Percentiles rank a stretch among this genome's conserved stretches.
These are phyloP conservation scores for Kwoniella sp. DNA, from an alignment of 768 basidiomycete genomes.

Conservation along the genomic window DNA sequence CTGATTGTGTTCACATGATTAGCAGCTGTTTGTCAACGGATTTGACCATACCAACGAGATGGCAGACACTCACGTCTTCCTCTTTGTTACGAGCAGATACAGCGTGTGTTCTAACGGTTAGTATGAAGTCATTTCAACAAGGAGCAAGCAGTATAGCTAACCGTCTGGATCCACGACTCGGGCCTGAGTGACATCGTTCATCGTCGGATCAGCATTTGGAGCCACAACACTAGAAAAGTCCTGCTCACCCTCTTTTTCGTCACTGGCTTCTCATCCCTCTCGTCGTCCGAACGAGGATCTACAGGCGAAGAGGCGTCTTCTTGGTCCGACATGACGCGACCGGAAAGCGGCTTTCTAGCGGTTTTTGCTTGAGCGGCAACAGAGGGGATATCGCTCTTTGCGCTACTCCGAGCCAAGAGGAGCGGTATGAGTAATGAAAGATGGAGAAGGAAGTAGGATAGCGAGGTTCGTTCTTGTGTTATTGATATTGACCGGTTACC, in stretches of 20 bases:
- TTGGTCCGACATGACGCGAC: conserved; percentile 36
- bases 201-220: not conserved
- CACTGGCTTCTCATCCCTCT: conserved; percentile 19
- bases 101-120: too few species aligned
- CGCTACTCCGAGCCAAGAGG: not conserved
- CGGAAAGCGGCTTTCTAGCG: not conserved
- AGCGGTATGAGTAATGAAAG: not conserved
- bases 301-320: conserved; percentile 28
- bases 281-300: conserved; percentile 20
- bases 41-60: not conserved
- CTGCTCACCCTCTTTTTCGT: conserved; percentile 41
- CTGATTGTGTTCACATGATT: not conserved
- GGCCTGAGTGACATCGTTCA: conserved; percentile 13
- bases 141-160: conserved; percentile 14
- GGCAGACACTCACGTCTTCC: conserved; percentile 22
- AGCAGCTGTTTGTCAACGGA: too few species aligned
- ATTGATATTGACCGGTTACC: not conserved
- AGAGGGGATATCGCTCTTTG: too few species aligned
- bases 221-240: not conserved
- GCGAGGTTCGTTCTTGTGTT: not conserved
- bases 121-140: conserved; percentile 6
- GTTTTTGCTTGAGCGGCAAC: not conserved
- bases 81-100: too few species aligned
- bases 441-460: not conserved
- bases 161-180: conserved; percentile 42